Evolutionary conservation across 441 rosid genomes (phyloP), one percentile per base, ranked within the genome.

Genomic region (Arabidopsis lyrata): DNA sequence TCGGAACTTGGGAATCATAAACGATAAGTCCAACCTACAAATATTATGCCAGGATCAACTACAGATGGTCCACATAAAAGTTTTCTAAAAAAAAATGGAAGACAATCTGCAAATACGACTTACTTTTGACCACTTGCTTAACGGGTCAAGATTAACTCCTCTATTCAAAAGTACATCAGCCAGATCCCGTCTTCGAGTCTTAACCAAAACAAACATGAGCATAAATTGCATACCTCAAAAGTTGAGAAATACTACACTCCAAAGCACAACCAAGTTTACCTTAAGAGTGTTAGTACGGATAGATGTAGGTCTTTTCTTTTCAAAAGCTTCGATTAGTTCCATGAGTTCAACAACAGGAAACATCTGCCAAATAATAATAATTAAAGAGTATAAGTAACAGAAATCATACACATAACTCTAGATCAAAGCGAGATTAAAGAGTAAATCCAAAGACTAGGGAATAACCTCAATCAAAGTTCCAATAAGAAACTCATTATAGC

Each of bases 101-200:
- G 45, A 14, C 32, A 42, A 34, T 45, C 49, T 44, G 64, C n/a
- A 64, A 55, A 64, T 59, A 49, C 68, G 62, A 50, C 83, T 80
- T 81, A 92, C 98, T 83, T 95, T 95, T 18, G 99, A 95, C 98
- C 99, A 95, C 75, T 92, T 92, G 90, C 97, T 86, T 72, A 95
- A 80, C 32, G 97, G 97, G 68, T 92, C 97, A 44, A 95, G 81
- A 73, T 92, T 93, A 68, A 95, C 98, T 67, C 99, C 99, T 83
- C 99, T 86, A 75, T 95, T 92, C 61, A 90, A 82, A 63, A 95
- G 92, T 57, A 91, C 96, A 84, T 89, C 97, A 69, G 99, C 99
- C 81, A 95, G 77, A 83, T 95, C 99, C 60, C 95, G 80, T 81
- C 99, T 89, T 35, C 99, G 87, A 35, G 97, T 82, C 99, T 62